phyloP scores from a whole-genome alignment of 2,329 filamentous ascomycete species.

The Stagonosporopsis cucurbitacearum region DNA sequence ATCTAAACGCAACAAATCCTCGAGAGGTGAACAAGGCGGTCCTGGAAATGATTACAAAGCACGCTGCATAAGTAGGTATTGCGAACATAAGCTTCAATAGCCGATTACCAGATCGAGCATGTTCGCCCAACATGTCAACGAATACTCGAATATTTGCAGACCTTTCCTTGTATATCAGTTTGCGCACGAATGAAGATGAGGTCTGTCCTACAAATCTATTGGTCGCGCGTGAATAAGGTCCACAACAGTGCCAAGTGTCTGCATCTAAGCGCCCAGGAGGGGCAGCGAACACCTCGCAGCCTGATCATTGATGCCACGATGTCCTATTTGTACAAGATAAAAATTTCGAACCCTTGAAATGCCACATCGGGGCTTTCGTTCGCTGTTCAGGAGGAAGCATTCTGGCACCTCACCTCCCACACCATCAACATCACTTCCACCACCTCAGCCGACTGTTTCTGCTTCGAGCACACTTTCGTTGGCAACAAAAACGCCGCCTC shows the following conservation, averaged over 20 bases:
- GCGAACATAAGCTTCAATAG: neutral
- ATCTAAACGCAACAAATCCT: constrained; percentile 19
- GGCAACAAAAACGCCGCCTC: neutral
- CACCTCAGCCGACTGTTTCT: neutral
- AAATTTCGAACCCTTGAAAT: no score
- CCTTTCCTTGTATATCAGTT: neutral
- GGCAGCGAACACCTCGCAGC: neutral
- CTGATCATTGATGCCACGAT: no score
- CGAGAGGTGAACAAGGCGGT: constrained; percentile 16
- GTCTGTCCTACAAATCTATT: neutral
- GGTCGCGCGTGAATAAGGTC: neutral
- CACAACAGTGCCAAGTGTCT: neutral
- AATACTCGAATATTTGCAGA: neutral
- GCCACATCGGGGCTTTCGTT: no score
- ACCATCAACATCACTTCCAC: neutral
- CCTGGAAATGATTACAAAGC: constrained; percentile 14
- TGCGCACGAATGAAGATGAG: neutral
- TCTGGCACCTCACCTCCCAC: no score
- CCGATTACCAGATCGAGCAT: neutral
- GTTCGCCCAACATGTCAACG: neutral
- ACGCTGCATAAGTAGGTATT: neutral
- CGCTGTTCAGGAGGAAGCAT: no score
- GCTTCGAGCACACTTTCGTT: neutral
- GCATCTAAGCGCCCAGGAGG: neutral
- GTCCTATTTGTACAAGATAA: no score